Evolutionary conservation across 2,329 filamentous ascomycete genomes (phyloP), one percentile per base, ranked within the genome.

Genomic region (Fusarium sp.): DNA sequence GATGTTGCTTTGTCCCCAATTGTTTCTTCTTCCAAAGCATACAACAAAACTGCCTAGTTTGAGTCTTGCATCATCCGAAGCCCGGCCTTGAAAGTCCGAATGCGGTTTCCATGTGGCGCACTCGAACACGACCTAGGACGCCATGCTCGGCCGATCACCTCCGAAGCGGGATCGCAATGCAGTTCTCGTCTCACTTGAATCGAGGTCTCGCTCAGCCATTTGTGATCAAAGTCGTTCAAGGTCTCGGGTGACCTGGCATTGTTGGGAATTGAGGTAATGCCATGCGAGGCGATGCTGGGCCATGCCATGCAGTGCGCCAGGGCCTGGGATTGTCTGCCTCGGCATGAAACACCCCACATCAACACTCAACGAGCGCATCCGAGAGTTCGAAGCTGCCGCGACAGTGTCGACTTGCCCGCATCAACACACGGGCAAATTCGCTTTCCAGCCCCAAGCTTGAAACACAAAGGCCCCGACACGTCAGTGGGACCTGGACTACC

Each of bases 401-500:
- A 36, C 48, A 18, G 52, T n/a, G 53, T 16, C 41, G 23, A 31
- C 23, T 44, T 28, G 28, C 16, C 37, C 30, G 11, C n/a, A n/a
- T 18, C 60, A 11, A 37, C 27, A 57, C 11, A 27, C 28, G 52
- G 23, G 18, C 28, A n/a, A 27, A 28, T 12, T 28, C 40, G 40
- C 18, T 30, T 51, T 28, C 52, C 15, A 65, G 23, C 15, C 28
- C 30, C 23, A 36, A 27, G 15, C 27, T 37, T 52, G 39, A n/a
- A 47, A 43, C 44, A 18, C 34, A 51, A 62, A 11, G 61, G 31
- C 34, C 39, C 28, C 18, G 28, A 43, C 31, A 37, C 15, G 37
- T 34, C 37, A 51, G 68, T 73, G 73, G 72, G 55, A 74, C 64
- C 65, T 59, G 12, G 40, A 51, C 46, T 13, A 60, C 27, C 41